These are phyloP conservation scores for Acer campestre DNA, from an alignment of 345 rosid genomes.

Conservation along the genomic window DNA sequence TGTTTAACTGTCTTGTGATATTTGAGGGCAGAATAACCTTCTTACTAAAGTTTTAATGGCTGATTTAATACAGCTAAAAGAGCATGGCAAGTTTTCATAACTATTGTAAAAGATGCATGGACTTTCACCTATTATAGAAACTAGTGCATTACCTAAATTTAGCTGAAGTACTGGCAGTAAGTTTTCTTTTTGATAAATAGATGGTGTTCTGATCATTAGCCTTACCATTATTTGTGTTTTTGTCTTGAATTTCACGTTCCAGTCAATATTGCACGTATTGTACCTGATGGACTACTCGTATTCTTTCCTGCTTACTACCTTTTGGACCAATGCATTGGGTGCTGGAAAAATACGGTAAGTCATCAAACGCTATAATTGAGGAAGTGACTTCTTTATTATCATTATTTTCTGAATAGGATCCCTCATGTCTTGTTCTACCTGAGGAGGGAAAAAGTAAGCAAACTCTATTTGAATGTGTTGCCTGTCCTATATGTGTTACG, in stretches of 20 bases:
- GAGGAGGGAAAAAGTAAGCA: not conserved
- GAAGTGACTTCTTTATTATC: slow-evolving; percentile 1
- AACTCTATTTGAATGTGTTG: not conserved
- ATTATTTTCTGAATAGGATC: not conserved
- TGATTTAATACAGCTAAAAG: not conserved
- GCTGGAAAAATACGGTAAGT: slow-evolving; percentile 84
- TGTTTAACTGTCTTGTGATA: not conserved
- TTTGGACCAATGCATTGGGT: slow-evolving; percentile 77
- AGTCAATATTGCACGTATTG: slow-evolving; percentile 92
- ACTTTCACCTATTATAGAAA: not conserved
- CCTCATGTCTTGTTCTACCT: not conserved
- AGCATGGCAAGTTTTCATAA: not conserved
- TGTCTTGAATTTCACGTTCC: slow-evolving; percentile 29
- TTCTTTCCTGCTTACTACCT: slow-evolving; percentile 96
- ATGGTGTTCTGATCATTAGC: not conserved
- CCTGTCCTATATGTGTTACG: not conserved
- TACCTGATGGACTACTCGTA: slow-evolving; percentile 93
- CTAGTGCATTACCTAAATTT: not conserved
- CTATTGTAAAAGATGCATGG: not conserved
- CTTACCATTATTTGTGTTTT: not conserved
- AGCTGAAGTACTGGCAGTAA: not conserved
- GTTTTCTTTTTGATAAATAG: not conserved
- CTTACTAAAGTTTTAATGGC: not conserved
- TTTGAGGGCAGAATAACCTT: not conserved
- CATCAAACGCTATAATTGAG: slow-evolving; percentile 26